phyloP scores from a whole-genome alignment of 2,329 filamentous ascomycete genomes.

The Aspergillus sp. region DNA sequence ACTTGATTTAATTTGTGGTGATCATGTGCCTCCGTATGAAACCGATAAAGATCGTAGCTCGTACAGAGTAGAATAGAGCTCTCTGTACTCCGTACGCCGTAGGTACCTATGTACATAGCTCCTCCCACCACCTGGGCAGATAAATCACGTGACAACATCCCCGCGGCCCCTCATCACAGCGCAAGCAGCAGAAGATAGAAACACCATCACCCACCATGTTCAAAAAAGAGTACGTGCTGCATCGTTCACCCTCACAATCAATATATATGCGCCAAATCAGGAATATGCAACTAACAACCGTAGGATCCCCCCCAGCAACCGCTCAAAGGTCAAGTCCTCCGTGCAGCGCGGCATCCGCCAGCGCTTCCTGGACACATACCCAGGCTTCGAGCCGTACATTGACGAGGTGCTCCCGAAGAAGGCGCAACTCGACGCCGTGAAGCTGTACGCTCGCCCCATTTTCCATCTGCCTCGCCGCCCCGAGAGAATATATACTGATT shows the following conservation, averaged over 20 bases:
- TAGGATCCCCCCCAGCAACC: conserved; percentile 66
- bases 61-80: no score
- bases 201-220: conserved; percentile 62
- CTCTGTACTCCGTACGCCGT: no score
- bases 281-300: conserved; percentile 11
- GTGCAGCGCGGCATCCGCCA: conserved; percentile 83
- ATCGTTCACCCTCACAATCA: neutral
- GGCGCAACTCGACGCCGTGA: conserved; percentile 82
- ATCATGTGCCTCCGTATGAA: no score
- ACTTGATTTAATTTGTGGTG: no score
- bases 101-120: no score
- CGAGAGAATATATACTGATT: neutral
- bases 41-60: no score
- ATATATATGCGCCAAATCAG: no score
- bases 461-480: neutral
- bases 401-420: conserved; percentile 97
- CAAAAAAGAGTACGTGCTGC: conserved; percentile 79
- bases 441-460: conserved; percentile 59
- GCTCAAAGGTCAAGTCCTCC: conserved; percentile 96
- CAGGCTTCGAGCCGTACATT: conserved; percentile 80
- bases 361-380: conserved; percentile 80
- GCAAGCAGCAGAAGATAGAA: neutral
- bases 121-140: neutral
- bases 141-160: neutral
- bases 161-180: conserved; percentile 1